A percentile compares a stretch with the other conserved stretches of the same genome.
These are phyloP conservation scores for Diutina ranongensis DNA, from an alignment of 1,139 yeast species.

Conservation along the genomic window DNA sequence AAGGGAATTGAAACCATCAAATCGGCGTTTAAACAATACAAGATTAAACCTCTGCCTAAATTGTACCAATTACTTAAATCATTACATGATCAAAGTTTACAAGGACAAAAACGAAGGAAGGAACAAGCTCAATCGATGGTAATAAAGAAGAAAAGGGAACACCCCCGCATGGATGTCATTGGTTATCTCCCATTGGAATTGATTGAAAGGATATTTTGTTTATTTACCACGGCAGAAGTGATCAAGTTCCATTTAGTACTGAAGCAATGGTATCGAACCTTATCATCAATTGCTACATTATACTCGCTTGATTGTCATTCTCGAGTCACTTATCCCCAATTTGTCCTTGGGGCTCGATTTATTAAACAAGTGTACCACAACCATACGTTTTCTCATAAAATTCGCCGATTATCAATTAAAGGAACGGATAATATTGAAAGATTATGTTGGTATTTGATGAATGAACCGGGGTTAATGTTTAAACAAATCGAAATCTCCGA, in stretches of 20 bases:
- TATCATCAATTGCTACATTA: neutral
- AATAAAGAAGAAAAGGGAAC: neutral
- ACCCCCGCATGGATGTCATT: neutral
- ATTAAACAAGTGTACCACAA: neutral
- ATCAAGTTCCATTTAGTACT: neutral
- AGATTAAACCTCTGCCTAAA: conserved; percentile 1
- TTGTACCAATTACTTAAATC: neutral
- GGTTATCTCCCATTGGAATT: neutral
- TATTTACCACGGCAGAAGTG: neutral
- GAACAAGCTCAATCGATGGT: neutral
- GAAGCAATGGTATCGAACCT: neutral
- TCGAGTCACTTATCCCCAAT: neutral
- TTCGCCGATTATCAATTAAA: neutral
- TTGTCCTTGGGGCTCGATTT: neutral
- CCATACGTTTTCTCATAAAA: neutral
- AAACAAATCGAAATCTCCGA: neutral
- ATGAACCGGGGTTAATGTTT: neutral
- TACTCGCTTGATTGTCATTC: neutral
- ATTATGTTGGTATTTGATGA: neutral
- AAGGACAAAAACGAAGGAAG: too few relatives aligned
- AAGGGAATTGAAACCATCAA: neutral
- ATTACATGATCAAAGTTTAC: too few relatives aligned
- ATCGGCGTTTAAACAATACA: neutral
- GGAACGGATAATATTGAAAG: neutral
- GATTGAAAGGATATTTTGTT: neutral